Evolutionary conservation across 202 grass and related monocot species (phyloP).

Genomic region (Schoenoplectus tabernaemontani): DNA sequence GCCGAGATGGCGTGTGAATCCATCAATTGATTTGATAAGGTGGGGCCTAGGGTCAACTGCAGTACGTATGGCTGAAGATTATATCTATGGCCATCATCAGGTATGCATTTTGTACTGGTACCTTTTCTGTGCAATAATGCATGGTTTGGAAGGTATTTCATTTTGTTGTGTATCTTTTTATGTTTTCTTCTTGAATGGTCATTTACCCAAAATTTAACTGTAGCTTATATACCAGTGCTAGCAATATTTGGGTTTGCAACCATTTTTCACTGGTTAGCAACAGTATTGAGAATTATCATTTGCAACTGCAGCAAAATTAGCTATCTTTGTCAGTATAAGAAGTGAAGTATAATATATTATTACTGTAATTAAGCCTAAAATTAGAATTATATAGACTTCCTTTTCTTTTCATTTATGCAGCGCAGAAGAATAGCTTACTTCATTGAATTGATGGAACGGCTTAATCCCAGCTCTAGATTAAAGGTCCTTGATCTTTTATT

Average conservation of each 20-base stretch:
- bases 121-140: background rate
- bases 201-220: background rate
- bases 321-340: background rate
- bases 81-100: slow-evolving; percentile 84
- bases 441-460: slow-evolving; percentile 81
- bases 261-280: background rate
- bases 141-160: background rate
- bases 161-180: background rate
- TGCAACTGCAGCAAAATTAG: background rate
- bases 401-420: slow-evolving; percentile 44
- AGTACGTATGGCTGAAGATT: slow-evolving; percentile 90
- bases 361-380: background rate
- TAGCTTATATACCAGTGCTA: background rate
- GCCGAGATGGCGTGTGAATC: slow-evolving; percentile 77
- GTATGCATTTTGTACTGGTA: slow-evolving; percentile 23
- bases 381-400: background rate
- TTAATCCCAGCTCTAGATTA: slow-evolving; percentile 57
- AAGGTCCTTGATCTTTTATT: slow-evolving; percentile 37
- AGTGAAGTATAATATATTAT: background rate
- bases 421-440: slow-evolving; percentile 75
- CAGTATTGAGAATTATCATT: background rate
- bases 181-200: background rate
- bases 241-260: background rate
- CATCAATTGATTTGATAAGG: slow-evolving; percentile 50
- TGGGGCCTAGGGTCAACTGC: slow-evolving; percentile 94